phyloP scores from a whole-genome alignment of 257 asterid species.

The Eucommia ulmoides region DNA sequence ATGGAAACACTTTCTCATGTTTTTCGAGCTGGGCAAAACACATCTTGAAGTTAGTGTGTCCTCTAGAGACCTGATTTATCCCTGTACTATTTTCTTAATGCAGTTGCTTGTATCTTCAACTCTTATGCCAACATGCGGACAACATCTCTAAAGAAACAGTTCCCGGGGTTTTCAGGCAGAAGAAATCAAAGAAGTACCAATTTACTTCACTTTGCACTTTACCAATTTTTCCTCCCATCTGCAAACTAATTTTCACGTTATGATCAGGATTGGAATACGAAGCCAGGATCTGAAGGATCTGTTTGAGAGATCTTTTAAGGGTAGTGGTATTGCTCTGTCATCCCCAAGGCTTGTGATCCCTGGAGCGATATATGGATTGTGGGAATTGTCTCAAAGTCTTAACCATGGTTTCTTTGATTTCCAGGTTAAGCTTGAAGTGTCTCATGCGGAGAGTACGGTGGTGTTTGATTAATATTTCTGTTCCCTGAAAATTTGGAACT shows the following conservation, averaged over 20 bases:
- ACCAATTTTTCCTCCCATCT: not conserved
- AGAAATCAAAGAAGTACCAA: conserved; percentile 54
- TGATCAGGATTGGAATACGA: conserved; percentile 85
- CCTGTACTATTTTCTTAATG: no score
- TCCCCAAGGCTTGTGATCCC: conserved; percentile 95
- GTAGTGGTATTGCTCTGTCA: conserved; percentile 75
- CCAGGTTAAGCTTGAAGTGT: no score
- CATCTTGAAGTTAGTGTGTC: no score
- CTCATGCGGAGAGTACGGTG: no score
- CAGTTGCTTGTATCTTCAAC: conserved; percentile 88
- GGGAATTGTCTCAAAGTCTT: conserved; percentile 82
- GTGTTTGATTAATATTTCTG: no score
- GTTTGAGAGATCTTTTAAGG: conserved; percentile 56
- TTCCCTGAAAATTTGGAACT: conserved; percentile 1
- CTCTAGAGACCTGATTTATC: no score
- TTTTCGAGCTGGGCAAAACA: no score
- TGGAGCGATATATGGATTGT: conserved; percentile 73
- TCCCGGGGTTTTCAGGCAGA: conserved; percentile 65
- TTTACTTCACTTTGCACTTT: conserved; percentile 4
- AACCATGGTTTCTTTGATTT: conserved; percentile 49
- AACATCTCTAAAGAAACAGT: conserved; percentile 53
- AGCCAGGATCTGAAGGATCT: conserved; percentile 63
- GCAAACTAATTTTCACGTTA: conserved; percentile 8
- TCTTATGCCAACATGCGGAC: conserved; percentile 77
- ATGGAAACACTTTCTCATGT: no score